Percentiles rank a stretch among this genome's conserved stretches.
Conservation (phyloP, 2,329 filamentous ascomycete species). For the Fusarium clavum region DNA sequence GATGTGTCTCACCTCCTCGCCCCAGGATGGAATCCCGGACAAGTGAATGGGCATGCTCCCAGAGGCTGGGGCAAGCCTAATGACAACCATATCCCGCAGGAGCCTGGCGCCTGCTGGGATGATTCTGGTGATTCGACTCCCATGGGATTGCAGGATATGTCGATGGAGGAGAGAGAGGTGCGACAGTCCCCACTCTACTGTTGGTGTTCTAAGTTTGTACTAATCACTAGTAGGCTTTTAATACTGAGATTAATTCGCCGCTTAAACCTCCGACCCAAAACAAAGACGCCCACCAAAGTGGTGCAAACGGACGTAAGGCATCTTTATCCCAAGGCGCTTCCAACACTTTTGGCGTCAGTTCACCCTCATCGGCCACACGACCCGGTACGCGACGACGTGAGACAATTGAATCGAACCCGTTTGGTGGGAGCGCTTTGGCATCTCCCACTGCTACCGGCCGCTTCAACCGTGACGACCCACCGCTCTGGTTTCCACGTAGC, state of each 20-base stretch:
- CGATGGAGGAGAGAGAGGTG: slow-evolving; percentile 70
- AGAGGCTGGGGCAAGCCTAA: slow-evolving; percentile 81
- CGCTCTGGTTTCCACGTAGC: slow-evolving; percentile 69
- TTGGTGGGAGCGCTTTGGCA: slow-evolving; percentile 61
- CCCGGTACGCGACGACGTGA: slow-evolving; percentile 85
- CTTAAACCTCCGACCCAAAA: slow-evolving; percentile 87
- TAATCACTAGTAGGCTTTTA: slow-evolving; percentile 72
- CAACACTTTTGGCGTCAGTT: slow-evolving; percentile 75
- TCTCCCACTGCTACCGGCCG: slow-evolving; percentile 72
- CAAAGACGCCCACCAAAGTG: slow-evolving; percentile 68
- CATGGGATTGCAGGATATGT: slow-evolving; percentile 78
- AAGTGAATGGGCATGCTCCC: slow-evolving; percentile 71
- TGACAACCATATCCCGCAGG: slow-evolving; percentile 79
- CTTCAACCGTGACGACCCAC: slow-evolving; percentile 71
- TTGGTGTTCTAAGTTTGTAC: slow-evolving; percentile 18
- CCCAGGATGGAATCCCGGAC: slow-evolving; percentile 81
- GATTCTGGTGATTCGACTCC: slow-evolving; percentile 75
- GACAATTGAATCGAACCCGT: slow-evolving; percentile 77
- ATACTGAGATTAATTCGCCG: slow-evolving; percentile 90
- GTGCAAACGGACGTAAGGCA: slow-evolving; percentile 79
- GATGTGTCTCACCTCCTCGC: slow-evolving; percentile 75
- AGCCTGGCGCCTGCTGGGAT: slow-evolving; percentile 95
- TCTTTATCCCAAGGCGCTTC: slow-evolving; percentile 80
- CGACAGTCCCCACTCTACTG: slow-evolving; percentile 44
- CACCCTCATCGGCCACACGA: slow-evolving; percentile 76